Conservation (phyloP, 306 rosid genomes). For the Castanea sativa region DNA sequence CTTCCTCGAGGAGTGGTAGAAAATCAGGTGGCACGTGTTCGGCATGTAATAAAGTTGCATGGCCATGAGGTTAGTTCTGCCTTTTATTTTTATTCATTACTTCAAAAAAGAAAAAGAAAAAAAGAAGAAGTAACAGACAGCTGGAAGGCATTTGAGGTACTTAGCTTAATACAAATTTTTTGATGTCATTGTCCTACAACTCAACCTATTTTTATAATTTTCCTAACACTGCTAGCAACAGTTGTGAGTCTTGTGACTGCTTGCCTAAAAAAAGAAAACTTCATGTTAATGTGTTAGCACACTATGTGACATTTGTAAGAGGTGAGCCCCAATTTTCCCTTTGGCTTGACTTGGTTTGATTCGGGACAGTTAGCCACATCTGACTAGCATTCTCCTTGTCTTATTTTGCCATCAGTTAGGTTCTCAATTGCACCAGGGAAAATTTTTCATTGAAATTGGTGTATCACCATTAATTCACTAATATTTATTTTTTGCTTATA, state of each 20-base stretch:
- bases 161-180: not conserved
- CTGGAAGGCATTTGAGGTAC: constrained; percentile 8
- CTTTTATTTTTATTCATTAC: constrained; percentile 18
- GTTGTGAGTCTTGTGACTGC: not conserved
- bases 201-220: no score
- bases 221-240: not conserved
- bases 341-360: not conserved
- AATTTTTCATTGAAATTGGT: not conserved
- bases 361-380: no score
- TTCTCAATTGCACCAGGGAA: not conserved
- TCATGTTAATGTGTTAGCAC: not conserved
- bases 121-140: not conserved
- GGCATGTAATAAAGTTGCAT: constrained; percentile 74
- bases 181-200: not conserved
- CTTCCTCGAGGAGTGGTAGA: constrained; percentile 98
- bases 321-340: not conserved
- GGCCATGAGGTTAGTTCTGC: constrained; percentile 70
- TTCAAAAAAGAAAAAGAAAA: not conserved
- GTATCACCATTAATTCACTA: not conserved
- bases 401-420: not conserved
- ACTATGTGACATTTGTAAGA: not conserved
- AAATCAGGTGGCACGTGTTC: constrained; percentile 86
- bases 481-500: not conserved
- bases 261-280: not conserved
- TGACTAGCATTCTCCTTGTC: no score